Evolutionary conservation across 441 rosid species (phyloP).

Genomic region (Sinapis alba): DNA sequence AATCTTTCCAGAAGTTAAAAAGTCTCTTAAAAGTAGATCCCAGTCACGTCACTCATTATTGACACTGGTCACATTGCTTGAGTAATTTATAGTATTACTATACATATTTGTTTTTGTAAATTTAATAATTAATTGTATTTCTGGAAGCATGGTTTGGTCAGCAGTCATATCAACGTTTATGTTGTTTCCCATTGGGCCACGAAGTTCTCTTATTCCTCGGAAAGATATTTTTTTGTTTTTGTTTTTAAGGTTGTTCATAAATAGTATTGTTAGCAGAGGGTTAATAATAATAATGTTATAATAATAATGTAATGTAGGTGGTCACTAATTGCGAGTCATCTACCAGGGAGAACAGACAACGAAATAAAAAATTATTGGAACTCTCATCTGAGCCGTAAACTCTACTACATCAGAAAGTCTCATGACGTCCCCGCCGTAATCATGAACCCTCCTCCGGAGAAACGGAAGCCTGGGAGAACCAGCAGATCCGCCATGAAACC

Average conservation of each 20-base stretch:
- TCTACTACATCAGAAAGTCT: slow-evolving; percentile 23
- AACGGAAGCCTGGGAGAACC: slow-evolving; percentile 46
- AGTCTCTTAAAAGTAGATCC: background rate
- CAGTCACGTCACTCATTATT: background rate
- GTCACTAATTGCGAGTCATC: slow-evolving; percentile 78
- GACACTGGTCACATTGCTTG: background rate
- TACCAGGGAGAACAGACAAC: slow-evolving; percentile 91
- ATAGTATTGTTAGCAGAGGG: background rate
- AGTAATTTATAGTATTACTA: background rate
- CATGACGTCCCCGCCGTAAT: slow-evolving; percentile 6
- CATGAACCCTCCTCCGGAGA: slow-evolving; percentile 22
- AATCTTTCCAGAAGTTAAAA: too few relatives aligned
- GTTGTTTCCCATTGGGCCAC: background rate
- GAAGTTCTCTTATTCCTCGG: slow-evolving; percentile 8
- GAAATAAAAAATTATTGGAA: slow-evolving; percentile 93
- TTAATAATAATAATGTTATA: background rate
- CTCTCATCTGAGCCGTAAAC: slow-evolving; percentile 66
- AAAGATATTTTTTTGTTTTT: background rate
- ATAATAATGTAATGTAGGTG: slow-evolving; percentile 53
- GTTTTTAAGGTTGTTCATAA: background rate
- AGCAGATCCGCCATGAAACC: slow-evolving; percentile 42
- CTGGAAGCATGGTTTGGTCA: slow-evolving; percentile 19
- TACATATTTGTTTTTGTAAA: background rate
- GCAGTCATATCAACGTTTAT: slow-evolving; percentile 8
- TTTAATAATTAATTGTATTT: background rate